Conservation (phyloP, 441 rosid species). For the Adansonia gregorii region DNA sequence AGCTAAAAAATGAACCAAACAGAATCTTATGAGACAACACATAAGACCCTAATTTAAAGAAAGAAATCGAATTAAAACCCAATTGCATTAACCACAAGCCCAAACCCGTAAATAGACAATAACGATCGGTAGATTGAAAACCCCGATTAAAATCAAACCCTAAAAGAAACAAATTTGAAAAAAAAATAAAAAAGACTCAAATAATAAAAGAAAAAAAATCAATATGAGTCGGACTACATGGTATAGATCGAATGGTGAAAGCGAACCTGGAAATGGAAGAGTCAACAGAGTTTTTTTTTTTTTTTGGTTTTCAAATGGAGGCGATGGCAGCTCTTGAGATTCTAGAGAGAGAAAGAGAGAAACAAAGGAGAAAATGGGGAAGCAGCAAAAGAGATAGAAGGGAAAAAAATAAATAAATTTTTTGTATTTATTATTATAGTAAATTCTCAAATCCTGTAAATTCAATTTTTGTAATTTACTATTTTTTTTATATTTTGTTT, state of each 20-base stretch:
- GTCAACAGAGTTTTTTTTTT: conserved; percentile 26
- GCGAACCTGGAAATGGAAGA: conserved; percentile 46
- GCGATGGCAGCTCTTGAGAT: conserved; percentile 41
- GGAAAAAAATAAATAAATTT: background rate
- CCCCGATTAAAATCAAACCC: conserved; percentile 49
- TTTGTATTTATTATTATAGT: conserved; percentile 16
- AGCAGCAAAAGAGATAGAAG: conserved; percentile 35
- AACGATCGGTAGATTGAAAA: conserved; percentile 39
- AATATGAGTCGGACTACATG: conserved; percentile 14
- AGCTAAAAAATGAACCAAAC: conserved; percentile 22
- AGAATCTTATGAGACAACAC: conserved; percentile 10
- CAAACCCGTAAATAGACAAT: conserved; percentile 15
- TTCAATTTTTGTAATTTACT: background rate
- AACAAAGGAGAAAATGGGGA: conserved; percentile 32
- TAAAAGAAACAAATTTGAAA: conserved; percentile 10
- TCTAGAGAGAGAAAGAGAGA: conserved; percentile 40
- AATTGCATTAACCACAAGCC: conserved; percentile 36
- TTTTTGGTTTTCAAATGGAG: conserved; percentile 22
- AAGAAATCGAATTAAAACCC: conserved; percentile 7
- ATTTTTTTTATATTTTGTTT: too few species aligned
- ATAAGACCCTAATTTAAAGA: background rate
- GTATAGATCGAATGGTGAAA: conserved; percentile 45
- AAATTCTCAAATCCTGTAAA: background rate
- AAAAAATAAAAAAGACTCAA: background rate
- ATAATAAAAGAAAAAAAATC: background rate